phyloP scores from a whole-genome alignment of 1,284 basidiomycete genomes.

The Abortiporus biennis region DNA sequence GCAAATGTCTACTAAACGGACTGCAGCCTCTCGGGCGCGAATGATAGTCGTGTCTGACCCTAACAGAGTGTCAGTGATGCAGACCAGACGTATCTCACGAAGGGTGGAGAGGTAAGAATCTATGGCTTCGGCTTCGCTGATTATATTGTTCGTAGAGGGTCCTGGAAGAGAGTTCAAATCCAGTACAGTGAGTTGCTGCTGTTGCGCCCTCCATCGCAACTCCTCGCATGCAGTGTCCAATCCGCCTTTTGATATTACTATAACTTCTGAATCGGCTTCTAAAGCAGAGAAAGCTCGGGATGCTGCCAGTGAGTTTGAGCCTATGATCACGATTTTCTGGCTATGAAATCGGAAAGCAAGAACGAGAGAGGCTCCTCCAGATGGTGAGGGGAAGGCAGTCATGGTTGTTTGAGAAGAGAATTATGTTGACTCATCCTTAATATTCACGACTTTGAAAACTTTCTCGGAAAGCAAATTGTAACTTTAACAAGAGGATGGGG shows the following conservation, averaged over 20 bases:
- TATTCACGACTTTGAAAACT: no score
- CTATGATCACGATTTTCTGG: slow-evolving; percentile 64
- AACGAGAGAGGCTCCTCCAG: slow-evolving; percentile 69
- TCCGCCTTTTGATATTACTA: slow-evolving; percentile 54
- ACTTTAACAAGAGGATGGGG: no score
- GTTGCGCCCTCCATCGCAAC: slow-evolving; percentile 54
- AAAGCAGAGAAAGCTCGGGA: slow-evolving; percentile 76
- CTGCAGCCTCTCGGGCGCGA: slow-evolving; percentile 39
- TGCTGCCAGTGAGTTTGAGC: slow-evolving; percentile 74
- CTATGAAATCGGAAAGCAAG: slow-evolving; percentile 66
- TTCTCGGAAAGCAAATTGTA: no score
- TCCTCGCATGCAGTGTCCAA: slow-evolving; percentile 58
- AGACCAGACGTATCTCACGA: slow-evolving; percentile 48
- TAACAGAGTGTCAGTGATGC: slow-evolving; percentile 72
- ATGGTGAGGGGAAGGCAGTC: slow-evolving; percentile 32
- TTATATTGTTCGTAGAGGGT: slow-evolving; percentile 19
- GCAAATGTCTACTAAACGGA: slow-evolving; percentile 49
- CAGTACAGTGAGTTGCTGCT: slow-evolving; percentile 49
- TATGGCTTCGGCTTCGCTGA: slow-evolving; percentile 36
- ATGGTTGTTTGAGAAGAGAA: no score
- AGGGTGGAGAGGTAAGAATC: slow-evolving; percentile 38
- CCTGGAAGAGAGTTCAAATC: slow-evolving; percentile 46
- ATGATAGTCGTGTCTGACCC: slow-evolving; percentile 25
- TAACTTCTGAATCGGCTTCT: slow-evolving; percentile 75
- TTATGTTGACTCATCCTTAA: no score